A percentile compares a stretch with the other conserved stretches of the same genome.
Conservation (phyloP, 768 basidiomycete genomes). For the Boletus eberwhitei region DNA sequence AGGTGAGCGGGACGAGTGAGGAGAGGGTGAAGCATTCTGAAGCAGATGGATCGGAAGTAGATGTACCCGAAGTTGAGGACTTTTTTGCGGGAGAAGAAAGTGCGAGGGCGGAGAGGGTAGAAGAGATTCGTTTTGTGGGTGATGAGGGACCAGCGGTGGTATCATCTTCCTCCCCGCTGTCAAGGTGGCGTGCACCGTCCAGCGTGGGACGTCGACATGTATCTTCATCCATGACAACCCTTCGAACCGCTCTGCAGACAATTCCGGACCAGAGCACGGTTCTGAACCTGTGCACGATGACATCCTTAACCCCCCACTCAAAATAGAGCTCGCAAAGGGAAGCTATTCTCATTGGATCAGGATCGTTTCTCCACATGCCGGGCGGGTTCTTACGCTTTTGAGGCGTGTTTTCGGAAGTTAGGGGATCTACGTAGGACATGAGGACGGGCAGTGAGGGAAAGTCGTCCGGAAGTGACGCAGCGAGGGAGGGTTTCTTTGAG, state of each 20-base stretch:
- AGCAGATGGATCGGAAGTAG: neutral
- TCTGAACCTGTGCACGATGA: slow-evolving; percentile 80
- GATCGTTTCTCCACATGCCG: slow-evolving; percentile 52
- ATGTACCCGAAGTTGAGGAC: neutral
- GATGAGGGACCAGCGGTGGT: neutral
- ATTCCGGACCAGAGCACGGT: slow-evolving; percentile 79
- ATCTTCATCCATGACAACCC: slow-evolving; percentile 53
- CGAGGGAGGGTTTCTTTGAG: slow-evolving; percentile 60
- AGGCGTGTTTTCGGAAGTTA: slow-evolving; percentile 61
- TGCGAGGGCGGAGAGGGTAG: slow-evolving; percentile 9
- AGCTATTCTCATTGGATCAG: slow-evolving; percentile 69
- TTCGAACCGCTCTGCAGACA: slow-evolving; percentile 67
- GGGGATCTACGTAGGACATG: slow-evolving; percentile 72
- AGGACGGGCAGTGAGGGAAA: slow-evolving; percentile 77
- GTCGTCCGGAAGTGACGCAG: slow-evolving; percentile 56
- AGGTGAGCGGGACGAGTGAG: slow-evolving; percentile 15
- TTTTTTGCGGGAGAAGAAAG: slow-evolving; percentile 19
- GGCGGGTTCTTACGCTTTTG: slow-evolving; percentile 30
- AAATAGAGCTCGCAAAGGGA: slow-evolving; percentile 82
- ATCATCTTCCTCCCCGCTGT: neutral
- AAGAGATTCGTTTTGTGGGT: slow-evolving; percentile 15
- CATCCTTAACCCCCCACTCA: slow-evolving; percentile 86
- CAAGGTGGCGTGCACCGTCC: neutral
- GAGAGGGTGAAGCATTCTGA: slow-evolving; percentile 12
- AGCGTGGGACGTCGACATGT: neutral